A percentile compares a stretch with the other conserved stretches of the same genome.
These are phyloP conservation scores for Fusarium newnesense DNA, from an alignment of 2,329 filamentous ascomycete species.

Conservation along the genomic window DNA sequence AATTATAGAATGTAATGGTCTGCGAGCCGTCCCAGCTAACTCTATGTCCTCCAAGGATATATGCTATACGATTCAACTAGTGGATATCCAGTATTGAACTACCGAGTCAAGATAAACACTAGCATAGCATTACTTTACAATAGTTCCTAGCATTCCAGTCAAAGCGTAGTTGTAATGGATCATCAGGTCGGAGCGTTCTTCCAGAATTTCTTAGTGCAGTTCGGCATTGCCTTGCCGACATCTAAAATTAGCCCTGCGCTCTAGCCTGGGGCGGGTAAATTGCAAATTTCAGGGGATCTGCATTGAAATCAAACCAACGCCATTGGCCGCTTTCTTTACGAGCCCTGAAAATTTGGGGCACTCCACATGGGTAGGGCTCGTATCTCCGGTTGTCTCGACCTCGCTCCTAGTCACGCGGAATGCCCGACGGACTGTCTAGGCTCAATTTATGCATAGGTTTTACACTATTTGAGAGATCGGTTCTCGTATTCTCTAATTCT, in stretches of 20 bases:
- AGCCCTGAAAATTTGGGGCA: not conserved
- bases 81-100: too few species aligned
- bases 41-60: not conserved
- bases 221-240: constrained; percentile 1
- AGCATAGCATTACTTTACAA: not conserved
- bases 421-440: not conserved
- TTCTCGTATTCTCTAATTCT: constrained; percentile 9
- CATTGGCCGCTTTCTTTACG: not conserved
- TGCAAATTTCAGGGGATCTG: not conserved
- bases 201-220: not conserved
- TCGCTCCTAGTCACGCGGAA: not conserved
- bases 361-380: not conserved
- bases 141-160: not conserved
- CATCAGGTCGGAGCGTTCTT: not conserved
- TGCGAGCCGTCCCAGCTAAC: not conserved
- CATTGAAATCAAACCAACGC: not conserved
- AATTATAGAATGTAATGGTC: not conserved
- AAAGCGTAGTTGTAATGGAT: not conserved
- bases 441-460: not conserved
- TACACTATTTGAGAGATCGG: not conserved
- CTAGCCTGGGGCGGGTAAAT: not conserved
- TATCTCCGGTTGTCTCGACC: not conserved
- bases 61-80: not conserved
- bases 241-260: constrained; percentile 13
- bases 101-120: not conserved